These are phyloP conservation scores for Aspergillus ochraceus DNA, from an alignment of 2,329 filamentous ascomycete genomes.

Conservation along the genomic window DNA sequence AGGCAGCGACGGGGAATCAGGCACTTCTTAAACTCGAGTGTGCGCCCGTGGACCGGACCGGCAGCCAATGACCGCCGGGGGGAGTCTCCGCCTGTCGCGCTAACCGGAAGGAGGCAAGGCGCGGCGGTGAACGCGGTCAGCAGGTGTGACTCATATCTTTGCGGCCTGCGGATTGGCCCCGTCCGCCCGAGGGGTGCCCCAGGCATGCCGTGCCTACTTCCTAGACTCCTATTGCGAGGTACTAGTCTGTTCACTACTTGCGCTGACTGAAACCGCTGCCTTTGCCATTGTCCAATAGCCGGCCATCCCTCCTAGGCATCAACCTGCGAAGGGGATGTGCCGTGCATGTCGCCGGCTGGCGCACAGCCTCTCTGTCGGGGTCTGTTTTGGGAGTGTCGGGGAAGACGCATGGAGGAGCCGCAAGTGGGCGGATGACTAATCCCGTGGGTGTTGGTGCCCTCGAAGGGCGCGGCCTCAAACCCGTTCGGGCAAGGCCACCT, in stretches of 20 bases:
- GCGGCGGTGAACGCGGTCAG: constrained; percentile 16
- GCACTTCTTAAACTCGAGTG: constrained; percentile 38
- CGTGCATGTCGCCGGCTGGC: not conserved
- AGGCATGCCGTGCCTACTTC: constrained; percentile 12
- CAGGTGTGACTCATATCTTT: constrained; percentile 40
- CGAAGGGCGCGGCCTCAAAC: not conserved
- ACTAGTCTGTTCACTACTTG: too few species aligned
- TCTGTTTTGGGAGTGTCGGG: constrained; percentile 13
- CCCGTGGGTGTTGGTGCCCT: not conserved
- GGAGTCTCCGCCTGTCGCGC: constrained; percentile 16
- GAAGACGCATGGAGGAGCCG: constrained; percentile 5
- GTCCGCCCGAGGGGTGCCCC: constrained; percentile 4
- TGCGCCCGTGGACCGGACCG: constrained; percentile 17
- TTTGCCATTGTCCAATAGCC: constrained; percentile 14
- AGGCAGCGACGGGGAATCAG: constrained; percentile 41
- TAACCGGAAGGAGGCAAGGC: constrained; percentile 12
- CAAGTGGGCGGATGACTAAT: not conserved
- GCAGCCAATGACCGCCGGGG: constrained; percentile 25
- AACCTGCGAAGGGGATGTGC: not conserved
- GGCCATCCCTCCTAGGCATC: not conserved
- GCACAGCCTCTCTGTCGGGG: constrained; percentile 12
- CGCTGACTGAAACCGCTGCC: not conserved
- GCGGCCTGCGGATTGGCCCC: constrained; percentile 26
- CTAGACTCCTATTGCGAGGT: too few species aligned
- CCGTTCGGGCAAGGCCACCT: not conserved